phyloP scores from a whole-genome alignment of 495 filamentous ascomycete genomes.

The Lophiotrema nucula region DNA sequence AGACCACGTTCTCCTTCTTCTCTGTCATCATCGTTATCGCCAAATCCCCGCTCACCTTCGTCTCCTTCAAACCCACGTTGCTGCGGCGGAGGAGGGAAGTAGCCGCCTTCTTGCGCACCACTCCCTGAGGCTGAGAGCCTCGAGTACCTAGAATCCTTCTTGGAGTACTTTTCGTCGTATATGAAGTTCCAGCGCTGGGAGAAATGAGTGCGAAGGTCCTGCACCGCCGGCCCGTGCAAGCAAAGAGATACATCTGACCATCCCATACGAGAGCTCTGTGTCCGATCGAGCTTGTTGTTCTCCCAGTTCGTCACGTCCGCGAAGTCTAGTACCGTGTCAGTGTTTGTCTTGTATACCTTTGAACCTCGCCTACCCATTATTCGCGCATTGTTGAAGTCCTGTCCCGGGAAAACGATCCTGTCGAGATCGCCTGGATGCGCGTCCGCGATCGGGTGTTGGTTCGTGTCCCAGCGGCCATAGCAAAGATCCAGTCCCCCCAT shows the following conservation, averaged over 20 bases:
- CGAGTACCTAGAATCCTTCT: conserved; percentile 48
- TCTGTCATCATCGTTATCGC: conserved; percentile 42
- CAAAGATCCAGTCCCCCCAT: conserved; percentile 82
- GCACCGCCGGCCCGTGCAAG: conserved; percentile 73
- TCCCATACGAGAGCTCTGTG: conserved; percentile 80
- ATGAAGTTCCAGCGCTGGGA: conserved; percentile 93
- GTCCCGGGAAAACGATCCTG: conserved; percentile 77
- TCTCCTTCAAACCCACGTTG: conserved; percentile 45
- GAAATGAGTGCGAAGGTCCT: conserved; percentile 78
- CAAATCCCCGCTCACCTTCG: conserved; percentile 32
- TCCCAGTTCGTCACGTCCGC: conserved; percentile 79
- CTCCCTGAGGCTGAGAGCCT: conserved; percentile 8
- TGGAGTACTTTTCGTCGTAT: conserved; percentile 75
- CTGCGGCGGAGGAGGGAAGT: conserved; percentile 50
- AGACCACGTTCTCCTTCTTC: conserved; percentile 31
- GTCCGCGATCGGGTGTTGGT: conserved; percentile 76
- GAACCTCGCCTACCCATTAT: conserved; percentile 27
- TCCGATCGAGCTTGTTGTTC: conserved; percentile 82
- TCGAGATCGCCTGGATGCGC: conserved; percentile 75
- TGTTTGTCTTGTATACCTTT: neutral
- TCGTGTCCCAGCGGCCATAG: conserved; percentile 63
- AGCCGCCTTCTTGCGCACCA: conserved; percentile 39
- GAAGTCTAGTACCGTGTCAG: conserved; percentile 68
- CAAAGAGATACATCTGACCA: conserved; percentile 89
- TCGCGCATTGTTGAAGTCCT: conserved; percentile 90